phyloP scores from a whole-genome alignment of 2,329 filamentous ascomycete genomes.

The Aquanectria penicillioides region DNA sequence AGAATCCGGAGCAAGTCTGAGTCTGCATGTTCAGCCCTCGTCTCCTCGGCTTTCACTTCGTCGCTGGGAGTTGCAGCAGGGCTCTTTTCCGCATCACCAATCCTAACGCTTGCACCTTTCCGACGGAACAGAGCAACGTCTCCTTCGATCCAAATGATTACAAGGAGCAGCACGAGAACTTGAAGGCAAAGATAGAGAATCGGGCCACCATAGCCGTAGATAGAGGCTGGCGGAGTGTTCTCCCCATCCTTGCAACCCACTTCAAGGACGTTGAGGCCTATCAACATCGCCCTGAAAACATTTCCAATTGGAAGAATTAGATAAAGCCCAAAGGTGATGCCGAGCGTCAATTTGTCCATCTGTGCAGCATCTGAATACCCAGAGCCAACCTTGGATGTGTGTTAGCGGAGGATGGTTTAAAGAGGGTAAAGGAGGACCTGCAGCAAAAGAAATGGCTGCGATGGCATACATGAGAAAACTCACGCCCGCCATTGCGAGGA shows the following conservation, averaged over 20 bases:
- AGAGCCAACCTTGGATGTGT: conserved; percentile 31
- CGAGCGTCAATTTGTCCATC: conserved; percentile 20
- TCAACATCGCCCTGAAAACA: conserved; percentile 75
- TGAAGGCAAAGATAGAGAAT: conserved; percentile 83
- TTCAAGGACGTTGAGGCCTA: conserved; percentile 82
- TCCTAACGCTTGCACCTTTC: conserved; percentile 37
- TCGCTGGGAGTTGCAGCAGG: conserved; percentile 32
- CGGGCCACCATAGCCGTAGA: conserved; percentile 76
- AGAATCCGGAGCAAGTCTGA: conserved; percentile 68
- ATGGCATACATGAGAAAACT: conserved; percentile 74
- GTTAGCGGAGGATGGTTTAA: conserved; percentile 7
- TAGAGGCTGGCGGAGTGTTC: conserved; percentile 72
- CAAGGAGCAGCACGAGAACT: conserved; percentile 70
- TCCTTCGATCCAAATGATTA: conserved; percentile 81
- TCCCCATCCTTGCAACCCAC: conserved; percentile 73
- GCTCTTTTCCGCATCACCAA: conserved; percentile 24
- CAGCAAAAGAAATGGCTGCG: conserved; percentile 71
- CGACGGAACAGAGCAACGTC: conserved; percentile 63
- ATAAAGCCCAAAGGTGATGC: conserved; percentile 30
- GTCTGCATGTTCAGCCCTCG: conserved; percentile 43
- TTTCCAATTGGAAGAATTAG: conserved; percentile 47
- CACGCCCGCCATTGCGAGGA: conserved; percentile 71
- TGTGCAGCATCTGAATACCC: conserved; percentile 20
- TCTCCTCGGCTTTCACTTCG: conserved; percentile 38
- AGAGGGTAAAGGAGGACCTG: conserved; percentile 22